These are phyloP conservation scores for Thymus quinquecostatus DNA, from an alignment of 257 asterid species.

Conservation along the genomic window DNA sequence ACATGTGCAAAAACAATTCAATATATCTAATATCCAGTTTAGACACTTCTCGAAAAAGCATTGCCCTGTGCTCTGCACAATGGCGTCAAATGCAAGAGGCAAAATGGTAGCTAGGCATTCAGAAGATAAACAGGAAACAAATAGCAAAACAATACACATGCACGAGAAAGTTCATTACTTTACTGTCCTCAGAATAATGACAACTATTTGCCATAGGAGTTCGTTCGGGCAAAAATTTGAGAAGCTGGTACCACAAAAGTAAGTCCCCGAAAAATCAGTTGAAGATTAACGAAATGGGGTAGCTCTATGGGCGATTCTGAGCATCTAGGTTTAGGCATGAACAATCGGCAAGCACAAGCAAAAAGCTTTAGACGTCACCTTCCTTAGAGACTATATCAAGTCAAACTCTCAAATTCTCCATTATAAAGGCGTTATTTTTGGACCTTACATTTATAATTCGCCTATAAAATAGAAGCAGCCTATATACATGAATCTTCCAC, in stretches of 20 bases:
- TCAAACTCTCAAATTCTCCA: conserved; percentile 8
- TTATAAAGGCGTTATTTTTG: conserved; percentile 5
- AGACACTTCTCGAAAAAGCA: conserved; percentile 18
- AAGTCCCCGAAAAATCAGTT: background rate
- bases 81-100: conserved; percentile 11
- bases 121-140: conserved; percentile 15
- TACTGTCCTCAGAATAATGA: background rate
- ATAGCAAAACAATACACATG: background rate
- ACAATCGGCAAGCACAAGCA: too few relatives aligned
- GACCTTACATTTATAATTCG: background rate
- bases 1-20: conserved; percentile 4
- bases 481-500: conserved; percentile 20
- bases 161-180: background rate
- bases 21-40: conserved; percentile 18
- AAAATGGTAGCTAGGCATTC: conserved; percentile 11
- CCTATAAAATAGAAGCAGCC: conserved; percentile 1
- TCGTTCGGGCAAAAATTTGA: background rate
- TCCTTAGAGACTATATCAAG: background rate
- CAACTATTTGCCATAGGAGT: background rate
- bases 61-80: conserved; percentile 1
- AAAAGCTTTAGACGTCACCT: too few relatives aligned
- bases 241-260: background rate
- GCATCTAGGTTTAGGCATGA: too few relatives aligned
- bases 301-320: background rate
- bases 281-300: too few relatives aligned